A percentile compares a stretch with the other conserved stretches of the same genome.
Evolutionary conservation across 176 grass and related monocot species (phyloP).

Genomic region (Alopecurus myosuroides): DNA sequence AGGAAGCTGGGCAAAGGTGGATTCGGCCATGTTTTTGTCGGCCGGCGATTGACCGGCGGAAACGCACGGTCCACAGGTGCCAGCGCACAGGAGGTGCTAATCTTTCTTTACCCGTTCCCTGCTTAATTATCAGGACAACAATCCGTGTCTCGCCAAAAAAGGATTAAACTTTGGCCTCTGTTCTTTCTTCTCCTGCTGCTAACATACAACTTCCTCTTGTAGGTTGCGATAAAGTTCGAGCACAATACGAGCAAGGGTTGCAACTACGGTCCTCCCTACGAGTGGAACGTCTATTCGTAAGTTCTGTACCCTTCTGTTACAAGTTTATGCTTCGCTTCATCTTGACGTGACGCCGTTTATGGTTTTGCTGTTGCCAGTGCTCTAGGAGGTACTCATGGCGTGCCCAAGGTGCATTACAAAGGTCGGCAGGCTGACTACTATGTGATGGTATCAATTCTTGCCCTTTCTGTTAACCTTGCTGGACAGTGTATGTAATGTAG

Average conservation of each 20-base stretch:
- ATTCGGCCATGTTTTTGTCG: slow-evolving; percentile 87
- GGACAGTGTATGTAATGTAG: not conserved
- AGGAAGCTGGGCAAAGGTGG: slow-evolving; percentile 90
- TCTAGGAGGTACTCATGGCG: slow-evolving; percentile 75
- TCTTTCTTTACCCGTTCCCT: not conserved
- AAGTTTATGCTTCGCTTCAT: not conserved
- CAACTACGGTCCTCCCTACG: slow-evolving; percentile 74
- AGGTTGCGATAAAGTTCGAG: slow-evolving; percentile 95
- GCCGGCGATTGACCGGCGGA: slow-evolving; percentile 53
- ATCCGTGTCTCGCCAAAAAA: no score
- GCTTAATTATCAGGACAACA: not conserved
- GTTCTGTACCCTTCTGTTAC: not conserved
- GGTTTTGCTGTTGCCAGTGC: slow-evolving; percentile 33
- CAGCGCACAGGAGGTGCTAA: slow-evolving; percentile 57
- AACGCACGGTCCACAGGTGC: slow-evolving; percentile 44
- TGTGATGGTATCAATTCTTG: slow-evolving; percentile 62
- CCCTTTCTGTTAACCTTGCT: not conserved
- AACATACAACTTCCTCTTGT: no score
- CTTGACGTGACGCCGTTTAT: not conserved
- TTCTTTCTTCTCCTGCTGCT: no score
- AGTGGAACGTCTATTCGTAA: slow-evolving; percentile 93
- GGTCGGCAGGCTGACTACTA: slow-evolving; percentile 89
- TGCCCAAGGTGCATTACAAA: slow-evolving; percentile 94
- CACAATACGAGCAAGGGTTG: slow-evolving; percentile 85
- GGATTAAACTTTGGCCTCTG: no score